These are phyloP conservation scores for Phragmites australis DNA, from an alignment of 176 grass and related monocot species.

Conservation along the genomic window DNA sequence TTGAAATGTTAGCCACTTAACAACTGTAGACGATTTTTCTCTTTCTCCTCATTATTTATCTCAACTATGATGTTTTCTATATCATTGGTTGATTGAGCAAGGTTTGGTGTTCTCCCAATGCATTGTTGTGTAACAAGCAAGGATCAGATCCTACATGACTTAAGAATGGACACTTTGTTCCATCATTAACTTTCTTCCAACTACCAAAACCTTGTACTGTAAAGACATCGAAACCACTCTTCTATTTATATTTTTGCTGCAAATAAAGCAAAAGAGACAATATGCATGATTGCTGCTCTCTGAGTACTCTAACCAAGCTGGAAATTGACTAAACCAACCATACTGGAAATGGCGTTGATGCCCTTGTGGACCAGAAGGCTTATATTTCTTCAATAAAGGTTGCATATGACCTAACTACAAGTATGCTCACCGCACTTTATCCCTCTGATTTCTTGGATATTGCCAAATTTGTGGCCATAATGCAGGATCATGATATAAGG, in stretches of 20 bases:
- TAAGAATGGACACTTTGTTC: constrained; percentile 18
- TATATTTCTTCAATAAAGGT: not conserved
- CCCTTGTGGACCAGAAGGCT: not conserved
- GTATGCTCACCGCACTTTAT: constrained; percentile 22
- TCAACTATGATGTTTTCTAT: not conserved
- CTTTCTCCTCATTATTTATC: not conserved
- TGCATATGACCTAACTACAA: constrained; percentile 16
- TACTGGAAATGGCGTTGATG: not conserved
- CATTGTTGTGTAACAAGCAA: constrained; percentile 25
- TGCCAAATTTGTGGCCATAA: constrained; percentile 8
- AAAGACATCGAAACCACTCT: constrained; percentile 6
- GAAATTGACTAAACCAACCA: constrained; percentile 6
- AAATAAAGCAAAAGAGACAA: constrained; percentile 8
- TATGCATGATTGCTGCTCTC: not conserved
- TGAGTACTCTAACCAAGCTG: constrained; percentile 39
- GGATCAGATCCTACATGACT: constrained; percentile 17
- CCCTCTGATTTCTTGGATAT: constrained; percentile 1
- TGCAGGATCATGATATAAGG: not conserved
- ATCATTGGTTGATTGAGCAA: not conserved
- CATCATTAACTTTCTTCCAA: constrained; percentile 39
- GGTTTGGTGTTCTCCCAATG: not conserved
- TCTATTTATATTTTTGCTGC: constrained; percentile 2
- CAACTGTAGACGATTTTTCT: not conserved
- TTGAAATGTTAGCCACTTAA: constrained; percentile 26
- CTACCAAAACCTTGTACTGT: constrained; percentile 15